These are phyloP conservation scores for Aquanectria penicillioides DNA, from an alignment of 2,329 filamentous ascomycete genomes.

Conservation along the genomic window DNA sequence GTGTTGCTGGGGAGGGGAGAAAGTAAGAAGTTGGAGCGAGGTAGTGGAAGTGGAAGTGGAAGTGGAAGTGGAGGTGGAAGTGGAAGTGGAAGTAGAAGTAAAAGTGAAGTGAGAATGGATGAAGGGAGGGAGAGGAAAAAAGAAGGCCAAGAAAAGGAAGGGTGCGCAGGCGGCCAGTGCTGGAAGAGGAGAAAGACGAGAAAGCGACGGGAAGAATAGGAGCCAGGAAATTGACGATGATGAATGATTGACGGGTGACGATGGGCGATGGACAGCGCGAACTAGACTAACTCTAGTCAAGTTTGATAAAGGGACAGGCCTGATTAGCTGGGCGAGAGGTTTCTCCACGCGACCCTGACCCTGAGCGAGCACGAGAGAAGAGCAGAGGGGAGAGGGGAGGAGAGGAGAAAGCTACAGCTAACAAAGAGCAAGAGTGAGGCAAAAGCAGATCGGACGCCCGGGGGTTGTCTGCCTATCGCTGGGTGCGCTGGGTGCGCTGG, in stretches of 20 bases:
- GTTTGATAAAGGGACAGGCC: background rate
- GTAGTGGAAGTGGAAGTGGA: background rate
- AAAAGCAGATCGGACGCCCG: too few species aligned
- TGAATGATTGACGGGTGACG: conserved; percentile 14
- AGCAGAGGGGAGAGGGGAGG: background rate
- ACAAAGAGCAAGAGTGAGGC: too few species aligned
- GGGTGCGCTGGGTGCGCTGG: too few species aligned
- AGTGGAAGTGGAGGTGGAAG: too few species aligned
- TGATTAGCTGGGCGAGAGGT: background rate
- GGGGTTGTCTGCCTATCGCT: too few species aligned
- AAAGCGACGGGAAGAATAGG: conserved; percentile 16
- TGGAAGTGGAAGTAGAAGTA: background rate
- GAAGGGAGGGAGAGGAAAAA: background rate
- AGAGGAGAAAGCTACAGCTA: background rate
- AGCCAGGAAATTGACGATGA: conserved; percentile 15
- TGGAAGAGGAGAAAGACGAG: background rate
- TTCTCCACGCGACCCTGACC: conserved; percentile 3
- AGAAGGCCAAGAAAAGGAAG: too few species aligned
- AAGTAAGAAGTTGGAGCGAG: too few species aligned
- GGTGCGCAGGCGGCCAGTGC: too few species aligned
- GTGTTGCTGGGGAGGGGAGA: too few species aligned
- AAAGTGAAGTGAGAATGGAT: background rate
- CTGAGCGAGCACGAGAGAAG: conserved; percentile 1
- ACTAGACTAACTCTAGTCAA: conserved; percentile 10
- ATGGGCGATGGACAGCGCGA: too few species aligned